These are phyloP conservation scores for Colletotrichum sp. DNA, from an alignment of 2,329 filamentous ascomycete species.

Conservation along the genomic window DNA sequence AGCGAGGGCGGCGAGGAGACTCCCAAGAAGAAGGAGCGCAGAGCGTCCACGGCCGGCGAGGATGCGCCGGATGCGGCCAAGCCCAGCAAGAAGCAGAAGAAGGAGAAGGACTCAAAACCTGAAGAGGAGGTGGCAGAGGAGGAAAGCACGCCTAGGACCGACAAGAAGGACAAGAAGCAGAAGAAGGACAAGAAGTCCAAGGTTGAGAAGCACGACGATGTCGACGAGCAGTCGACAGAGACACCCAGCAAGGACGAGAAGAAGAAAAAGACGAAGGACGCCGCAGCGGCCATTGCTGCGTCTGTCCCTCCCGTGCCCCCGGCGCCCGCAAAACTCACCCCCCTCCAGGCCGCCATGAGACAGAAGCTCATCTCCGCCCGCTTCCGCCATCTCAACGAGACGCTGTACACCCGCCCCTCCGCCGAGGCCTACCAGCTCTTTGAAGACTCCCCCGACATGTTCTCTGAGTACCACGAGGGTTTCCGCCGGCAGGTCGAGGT, in stretches of 20 bases:
- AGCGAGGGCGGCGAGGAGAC: slow-evolving; percentile 22
- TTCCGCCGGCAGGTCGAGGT: slow-evolving; percentile 95
- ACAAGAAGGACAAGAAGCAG: slow-evolving; percentile 37
- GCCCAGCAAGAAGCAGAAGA: slow-evolving; percentile 22
- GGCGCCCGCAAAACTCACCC: slow-evolving; percentile 73
- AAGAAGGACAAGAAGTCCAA: slow-evolving; percentile 28
- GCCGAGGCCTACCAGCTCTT: slow-evolving; percentile 84
- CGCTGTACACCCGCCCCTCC: slow-evolving; percentile 92
- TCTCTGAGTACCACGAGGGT: slow-evolving; percentile 93
- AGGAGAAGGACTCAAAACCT: slow-evolving; percentile 25
- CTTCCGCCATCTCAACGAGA: slow-evolving; percentile 97
- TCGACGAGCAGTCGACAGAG: slow-evolving; percentile 21
- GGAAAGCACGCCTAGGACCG: slow-evolving; percentile 25
- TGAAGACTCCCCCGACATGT: slow-evolving; percentile 86
- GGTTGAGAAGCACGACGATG: slow-evolving; percentile 13
- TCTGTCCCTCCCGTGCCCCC: slow-evolving; percentile 41
- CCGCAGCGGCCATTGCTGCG: slow-evolving; percentile 26
- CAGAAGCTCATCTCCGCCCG: slow-evolving; percentile 93
- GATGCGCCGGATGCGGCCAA: slow-evolving; percentile 4
- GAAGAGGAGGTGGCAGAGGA: slow-evolving; percentile 27
- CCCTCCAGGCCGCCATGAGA: slow-evolving; percentile 92
- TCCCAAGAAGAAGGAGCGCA: slow-evolving; percentile 25
- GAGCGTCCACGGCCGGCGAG: slow-evolving; percentile 27
- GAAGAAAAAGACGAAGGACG: slow-evolving; percentile 20
- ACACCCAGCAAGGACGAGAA: slow-evolving; percentile 12